phyloP scores from a whole-genome alignment of 371 early-diverging fungal species.

The Thermomucor indicae-seudaticae region DNA sequence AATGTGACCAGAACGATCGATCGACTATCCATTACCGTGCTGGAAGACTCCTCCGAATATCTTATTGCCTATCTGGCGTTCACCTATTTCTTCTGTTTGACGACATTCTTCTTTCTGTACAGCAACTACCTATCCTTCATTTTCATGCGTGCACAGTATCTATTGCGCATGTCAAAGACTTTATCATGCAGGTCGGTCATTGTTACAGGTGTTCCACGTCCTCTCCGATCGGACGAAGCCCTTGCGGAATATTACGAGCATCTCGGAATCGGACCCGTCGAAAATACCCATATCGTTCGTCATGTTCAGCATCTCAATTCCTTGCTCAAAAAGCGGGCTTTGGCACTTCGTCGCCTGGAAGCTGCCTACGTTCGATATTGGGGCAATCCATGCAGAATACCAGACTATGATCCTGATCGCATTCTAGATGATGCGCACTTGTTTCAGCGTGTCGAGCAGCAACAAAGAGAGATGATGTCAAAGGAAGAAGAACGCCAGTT shows the following conservation, averaged over 20 bases:
- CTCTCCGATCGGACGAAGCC: conserved; percentile 36
- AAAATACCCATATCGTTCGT: conserved; percentile 50
- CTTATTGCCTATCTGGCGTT: conserved; percentile 53
- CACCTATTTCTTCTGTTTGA: conserved; percentile 50
- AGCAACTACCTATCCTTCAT: conserved; percentile 47
- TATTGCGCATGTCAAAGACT: conserved; percentile 34
- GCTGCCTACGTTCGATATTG: conserved; percentile 35
- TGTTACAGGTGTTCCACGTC: conserved; percentile 50
- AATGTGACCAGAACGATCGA: conserved; percentile 10
- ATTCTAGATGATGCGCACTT: conserved; percentile 31
- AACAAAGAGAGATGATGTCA: background rate
- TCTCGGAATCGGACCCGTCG: conserved; percentile 48
- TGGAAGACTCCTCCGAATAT: conserved; percentile 21
- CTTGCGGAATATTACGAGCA: conserved; percentile 51
- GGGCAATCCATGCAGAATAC: conserved; percentile 45
- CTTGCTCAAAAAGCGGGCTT: conserved; percentile 28
- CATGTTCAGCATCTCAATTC: conserved; percentile 34
- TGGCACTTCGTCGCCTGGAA: conserved; percentile 34
- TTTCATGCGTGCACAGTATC: conserved; percentile 38
- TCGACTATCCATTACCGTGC: conserved; percentile 27
- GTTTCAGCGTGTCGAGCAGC: conserved; percentile 18
- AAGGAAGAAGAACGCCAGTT: background rate
- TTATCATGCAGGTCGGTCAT: conserved; percentile 48
- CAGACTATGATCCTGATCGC: conserved; percentile 39
- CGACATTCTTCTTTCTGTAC: conserved; percentile 46